Evolutionary conservation across 768 basidiomycete genomes (phyloP).

Genomic region (Phanerochaete sordida): DNA sequence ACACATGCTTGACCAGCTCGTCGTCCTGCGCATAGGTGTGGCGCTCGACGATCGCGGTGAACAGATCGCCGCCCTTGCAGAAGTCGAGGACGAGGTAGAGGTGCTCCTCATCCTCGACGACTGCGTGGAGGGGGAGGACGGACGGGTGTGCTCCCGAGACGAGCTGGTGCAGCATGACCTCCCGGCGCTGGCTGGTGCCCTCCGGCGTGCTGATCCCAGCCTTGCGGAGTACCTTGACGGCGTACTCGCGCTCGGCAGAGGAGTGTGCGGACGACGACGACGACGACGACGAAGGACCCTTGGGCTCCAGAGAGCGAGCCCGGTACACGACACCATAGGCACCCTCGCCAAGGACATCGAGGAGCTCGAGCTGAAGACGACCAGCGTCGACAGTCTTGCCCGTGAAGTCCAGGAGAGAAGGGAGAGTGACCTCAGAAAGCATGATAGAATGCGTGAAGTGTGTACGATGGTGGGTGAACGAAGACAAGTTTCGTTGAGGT

Average conservation of each 20-base stretch:
- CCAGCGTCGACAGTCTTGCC: conserved; percentile 20
- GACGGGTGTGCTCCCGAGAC: conserved; percentile 51
- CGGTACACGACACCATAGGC: conserved; percentile 26
- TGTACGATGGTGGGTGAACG: not conserved
- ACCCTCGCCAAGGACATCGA: conserved; percentile 24
- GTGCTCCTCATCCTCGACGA: conserved; percentile 57
- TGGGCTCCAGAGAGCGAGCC: conserved; percentile 15
- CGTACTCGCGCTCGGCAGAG: conserved; percentile 16
- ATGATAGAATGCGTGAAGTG: not conserved
- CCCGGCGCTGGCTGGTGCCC: conserved; percentile 38
- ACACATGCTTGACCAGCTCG: conserved; percentile 43
- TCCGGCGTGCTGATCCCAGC: conserved; percentile 7
- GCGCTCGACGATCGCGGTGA: conserved; percentile 38
- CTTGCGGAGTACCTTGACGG: conserved; percentile 24
- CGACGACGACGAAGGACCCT: not conserved
- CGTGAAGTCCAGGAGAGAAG: conserved; percentile 14
- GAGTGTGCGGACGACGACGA: not conserved
- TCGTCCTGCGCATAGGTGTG: conserved; percentile 34
- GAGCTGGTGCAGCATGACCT: conserved; percentile 55
- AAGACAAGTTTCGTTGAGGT: not conserved
- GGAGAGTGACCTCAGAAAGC: not conserved
- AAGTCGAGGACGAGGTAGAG: conserved; percentile 67
- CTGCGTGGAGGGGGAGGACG: conserved; percentile 67
- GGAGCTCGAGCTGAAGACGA: conserved; percentile 14
- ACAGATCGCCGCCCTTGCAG: conserved; percentile 41